Evolutionary conservation across 257 asterid genomes (phyloP).

Genomic region (Nicotiana paniculata): DNA sequence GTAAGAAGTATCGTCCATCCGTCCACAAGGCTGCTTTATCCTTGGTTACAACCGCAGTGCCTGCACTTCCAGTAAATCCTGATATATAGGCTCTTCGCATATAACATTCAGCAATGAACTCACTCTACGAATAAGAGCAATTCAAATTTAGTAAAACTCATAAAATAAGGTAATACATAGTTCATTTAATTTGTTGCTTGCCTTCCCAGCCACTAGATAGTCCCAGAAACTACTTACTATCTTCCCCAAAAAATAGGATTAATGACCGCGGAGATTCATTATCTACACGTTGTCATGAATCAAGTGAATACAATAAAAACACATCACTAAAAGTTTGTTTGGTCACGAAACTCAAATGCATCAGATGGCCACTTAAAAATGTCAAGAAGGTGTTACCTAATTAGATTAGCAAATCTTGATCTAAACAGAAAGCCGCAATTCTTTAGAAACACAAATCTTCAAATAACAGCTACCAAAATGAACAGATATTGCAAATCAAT

Average conservation of each 20-base stretch:
- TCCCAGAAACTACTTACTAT: neutral
- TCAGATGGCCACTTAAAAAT: neutral
- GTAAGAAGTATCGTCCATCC: slow-evolving; percentile 93
- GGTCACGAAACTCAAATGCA: neutral
- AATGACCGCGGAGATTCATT: neutral
- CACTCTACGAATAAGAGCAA: slow-evolving; percentile 55
- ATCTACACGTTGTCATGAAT: too few relatives aligned
- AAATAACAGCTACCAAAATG: neutral
- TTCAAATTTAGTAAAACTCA: slow-evolving; percentile 7
- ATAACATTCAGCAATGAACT: slow-evolving; percentile 91
- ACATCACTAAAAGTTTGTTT: too few relatives aligned
- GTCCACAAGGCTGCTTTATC: slow-evolving; percentile 99
- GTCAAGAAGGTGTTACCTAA: neutral
- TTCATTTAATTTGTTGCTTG: neutral
- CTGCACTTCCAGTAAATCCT: slow-evolving; percentile 97
- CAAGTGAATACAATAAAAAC: too few relatives aligned
- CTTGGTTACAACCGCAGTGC: slow-evolving; percentile 93
- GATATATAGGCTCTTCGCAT: slow-evolving; percentile 85
- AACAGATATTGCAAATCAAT: neutral
- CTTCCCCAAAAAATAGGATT: neutral
- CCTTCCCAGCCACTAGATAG: neutral
- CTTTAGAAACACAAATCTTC: neutral
- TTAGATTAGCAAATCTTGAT: neutral
- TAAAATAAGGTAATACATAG: neutral
- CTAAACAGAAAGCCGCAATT: neutral